Evolutionary conservation across 345 rosid species (phyloP).

Genomic region (Aegle marmelos): DNA sequence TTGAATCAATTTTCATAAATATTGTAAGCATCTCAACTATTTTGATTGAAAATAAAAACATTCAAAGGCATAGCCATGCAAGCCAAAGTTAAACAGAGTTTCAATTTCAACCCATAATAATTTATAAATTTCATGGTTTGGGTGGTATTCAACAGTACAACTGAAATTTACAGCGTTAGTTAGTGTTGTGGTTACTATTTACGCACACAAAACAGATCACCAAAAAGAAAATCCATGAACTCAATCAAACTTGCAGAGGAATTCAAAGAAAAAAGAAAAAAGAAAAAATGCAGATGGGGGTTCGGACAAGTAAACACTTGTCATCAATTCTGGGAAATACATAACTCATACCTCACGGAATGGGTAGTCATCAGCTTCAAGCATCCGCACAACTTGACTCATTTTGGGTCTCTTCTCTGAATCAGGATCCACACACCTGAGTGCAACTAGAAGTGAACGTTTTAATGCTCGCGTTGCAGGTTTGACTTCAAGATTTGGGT

Average conservation of each 20-base stretch:
- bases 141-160: neutral
- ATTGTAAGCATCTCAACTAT: neutral
- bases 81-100: neutral
- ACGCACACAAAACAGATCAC: neutral
- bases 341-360: conserved; percentile 61
- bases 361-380: conserved; percentile 82
- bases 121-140: neutral
- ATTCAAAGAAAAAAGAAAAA: neutral
- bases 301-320: neutral
- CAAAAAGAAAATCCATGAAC: neutral
- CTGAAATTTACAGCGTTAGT: neutral
- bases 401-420: conserved; percentile 86
- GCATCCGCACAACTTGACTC: conserved; percentile 88
- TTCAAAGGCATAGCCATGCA: neutral
- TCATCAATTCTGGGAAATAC: neutral
- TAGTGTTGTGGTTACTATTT: neutral
- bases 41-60: neutral
- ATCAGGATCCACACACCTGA: conserved; percentile 91
- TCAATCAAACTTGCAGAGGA: neutral
- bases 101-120: neutral
- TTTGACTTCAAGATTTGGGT: conserved; percentile 68
- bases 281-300: neutral
- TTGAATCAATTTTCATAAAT: neutral
- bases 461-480: conserved; percentile 74
- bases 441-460: conserved; percentile 73